A percentile compares a stretch with the other conserved stretches of the same genome.
Conservation (phyloP, 2,329 filamentous ascomycete genomes). For the Penicillium digitatum region DNA sequence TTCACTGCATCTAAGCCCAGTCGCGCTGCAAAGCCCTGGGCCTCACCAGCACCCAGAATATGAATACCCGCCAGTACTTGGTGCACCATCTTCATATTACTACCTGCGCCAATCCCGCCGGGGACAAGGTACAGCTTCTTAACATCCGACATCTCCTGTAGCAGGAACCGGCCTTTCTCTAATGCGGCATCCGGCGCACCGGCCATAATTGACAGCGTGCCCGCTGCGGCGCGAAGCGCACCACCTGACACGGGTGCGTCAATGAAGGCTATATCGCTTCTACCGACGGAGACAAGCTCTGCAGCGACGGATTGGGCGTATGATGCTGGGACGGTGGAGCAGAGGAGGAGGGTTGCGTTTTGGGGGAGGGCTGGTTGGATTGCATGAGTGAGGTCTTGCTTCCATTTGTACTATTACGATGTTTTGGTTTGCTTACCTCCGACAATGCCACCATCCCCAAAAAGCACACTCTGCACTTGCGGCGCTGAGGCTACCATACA, state of each 20-base stretch:
- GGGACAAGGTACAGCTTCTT: conserved; percentile 60
- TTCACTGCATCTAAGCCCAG: conserved; percentile 51
- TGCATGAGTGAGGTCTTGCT: neutral
- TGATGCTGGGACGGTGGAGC: conserved; percentile 65
- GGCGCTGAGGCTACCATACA: conserved; percentile 72
- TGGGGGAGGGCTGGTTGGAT: conserved; percentile 46
- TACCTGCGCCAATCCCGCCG: conserved; percentile 57
- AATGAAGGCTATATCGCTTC: conserved; percentile 63
- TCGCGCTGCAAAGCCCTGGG: conserved; percentile 56
- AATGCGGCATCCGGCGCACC: conserved; percentile 57
- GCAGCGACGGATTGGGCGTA: conserved; percentile 60
- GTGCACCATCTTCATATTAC: conserved; percentile 63
- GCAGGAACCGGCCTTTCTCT: conserved; percentile 54
- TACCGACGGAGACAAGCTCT: conserved; percentile 53
- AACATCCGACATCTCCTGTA: conserved; percentile 58
- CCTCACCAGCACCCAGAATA: conserved; percentile 59
- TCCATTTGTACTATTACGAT: too few species aligned
- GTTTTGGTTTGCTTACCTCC: conserved; percentile 10
- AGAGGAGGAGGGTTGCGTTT: conserved; percentile 61
- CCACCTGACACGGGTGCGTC: conserved; percentile 72
- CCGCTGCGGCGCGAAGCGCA: conserved; percentile 62
- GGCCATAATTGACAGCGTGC: conserved; percentile 72
- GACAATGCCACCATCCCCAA: conserved; percentile 54
- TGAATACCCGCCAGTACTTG: conserved; percentile 62
- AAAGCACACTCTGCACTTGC: conserved; percentile 64